Conservation (phyloP, 2,329 filamentous ascomycete genomes). For the Trichoderma arundinaceum region DNA sequence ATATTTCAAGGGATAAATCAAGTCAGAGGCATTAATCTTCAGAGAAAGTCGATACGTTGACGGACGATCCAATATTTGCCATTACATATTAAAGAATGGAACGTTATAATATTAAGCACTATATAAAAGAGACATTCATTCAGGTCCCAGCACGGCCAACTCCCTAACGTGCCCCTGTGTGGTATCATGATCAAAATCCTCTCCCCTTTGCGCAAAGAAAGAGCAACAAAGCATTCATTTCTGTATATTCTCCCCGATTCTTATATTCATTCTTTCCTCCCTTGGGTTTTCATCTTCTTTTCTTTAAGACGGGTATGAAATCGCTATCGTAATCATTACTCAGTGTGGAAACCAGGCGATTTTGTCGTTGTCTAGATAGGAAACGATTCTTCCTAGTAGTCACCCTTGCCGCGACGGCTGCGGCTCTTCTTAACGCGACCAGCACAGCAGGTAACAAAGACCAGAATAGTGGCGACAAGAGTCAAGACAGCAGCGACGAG, state of each 20-base stretch:
- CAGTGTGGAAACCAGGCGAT: background rate
- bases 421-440: constrained; percentile 49
- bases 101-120: constrained; percentile 21
- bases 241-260: constrained; percentile 9
- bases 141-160: constrained; percentile 3
- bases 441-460: constrained; percentile 67
- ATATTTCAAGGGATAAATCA: too few species aligned
- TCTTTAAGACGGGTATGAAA: background rate
- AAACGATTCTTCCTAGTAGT: constrained; percentile 33
- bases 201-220: constrained; percentile 30
- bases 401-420: constrained; percentile 31
- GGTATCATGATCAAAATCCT: constrained; percentile 25
- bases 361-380: background rate
- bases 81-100: background rate
- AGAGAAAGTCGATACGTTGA: too few species aligned
- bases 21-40: too few species aligned
- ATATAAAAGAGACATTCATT: constrained; percentile 11
- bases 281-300: background rate
- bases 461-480: constrained; percentile 60
- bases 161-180: constrained; percentile 15
- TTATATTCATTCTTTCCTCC: constrained; percentile 7
- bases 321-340: constrained; percentile 13
- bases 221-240: constrained; percentile 39
- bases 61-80: too few species aligned
- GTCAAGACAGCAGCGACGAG: constrained; percentile 61